These are phyloP conservation scores for Kandelia obovata DNA, from an alignment of 345 rosid genomes.

Conservation along the genomic window DNA sequence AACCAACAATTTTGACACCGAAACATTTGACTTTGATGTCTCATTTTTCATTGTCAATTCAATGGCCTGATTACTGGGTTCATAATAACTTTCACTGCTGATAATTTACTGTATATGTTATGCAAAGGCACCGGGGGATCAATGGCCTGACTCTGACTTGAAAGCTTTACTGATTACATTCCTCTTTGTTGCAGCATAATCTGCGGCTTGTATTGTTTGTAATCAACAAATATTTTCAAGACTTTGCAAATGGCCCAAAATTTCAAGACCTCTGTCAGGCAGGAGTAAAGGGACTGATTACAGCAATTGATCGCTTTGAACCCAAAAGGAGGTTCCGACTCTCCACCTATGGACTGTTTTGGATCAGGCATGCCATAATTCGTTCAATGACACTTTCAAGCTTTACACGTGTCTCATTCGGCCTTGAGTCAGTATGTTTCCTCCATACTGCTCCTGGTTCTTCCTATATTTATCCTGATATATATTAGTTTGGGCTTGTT, in stretches of 20 bases:
- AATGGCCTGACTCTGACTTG: no score
- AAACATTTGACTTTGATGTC: no score
- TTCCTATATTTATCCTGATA: not conserved
- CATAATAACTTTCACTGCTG: not conserved
- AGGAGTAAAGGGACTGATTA: conserved; percentile 83
- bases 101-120: not conserved
- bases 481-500: not conserved
- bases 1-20: no score
- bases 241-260: conserved; percentile 64
- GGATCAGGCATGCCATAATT: conserved; percentile 91
- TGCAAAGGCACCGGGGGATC: no score
- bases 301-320: conserved; percentile 92
- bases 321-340: conserved; percentile 68
- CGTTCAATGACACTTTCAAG: conserved; percentile 87
- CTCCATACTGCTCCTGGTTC: conserved; percentile 10
- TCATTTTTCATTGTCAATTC: not conserved
- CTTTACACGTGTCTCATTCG: conserved; percentile 79
- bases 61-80: not conserved
- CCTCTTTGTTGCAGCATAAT: conserved; percentile 69
- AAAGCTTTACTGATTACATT: not conserved
- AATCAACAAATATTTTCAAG: conserved; percentile 85
- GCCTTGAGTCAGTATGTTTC: conserved; percentile 78
- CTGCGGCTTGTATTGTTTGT: conserved; percentile 86
- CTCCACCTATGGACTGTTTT: conserved; percentile 82
- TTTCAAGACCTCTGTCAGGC: conserved; percentile 98